A percentile compares a stretch with the other conserved stretches of the same genome.
Evolutionary conservation across 768 basidiomycete species (phyloP).

Genomic region (Tylopilus balloui): DNA sequence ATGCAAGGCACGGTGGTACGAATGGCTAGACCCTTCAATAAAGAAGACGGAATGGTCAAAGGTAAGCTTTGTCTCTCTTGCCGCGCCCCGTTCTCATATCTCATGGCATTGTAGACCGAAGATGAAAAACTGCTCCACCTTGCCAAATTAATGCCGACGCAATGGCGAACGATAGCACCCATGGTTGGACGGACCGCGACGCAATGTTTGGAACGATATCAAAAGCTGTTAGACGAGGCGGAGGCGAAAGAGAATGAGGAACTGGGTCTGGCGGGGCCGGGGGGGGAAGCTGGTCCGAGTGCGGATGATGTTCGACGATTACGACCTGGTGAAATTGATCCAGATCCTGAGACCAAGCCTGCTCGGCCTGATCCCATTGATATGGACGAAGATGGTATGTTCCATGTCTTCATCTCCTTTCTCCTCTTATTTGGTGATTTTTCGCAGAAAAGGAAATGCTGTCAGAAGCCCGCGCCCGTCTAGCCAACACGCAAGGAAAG

Average conservation of each 20-base stretch:
- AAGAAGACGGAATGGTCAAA: constrained; percentile 99
- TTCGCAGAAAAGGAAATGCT: constrained; percentile 95
- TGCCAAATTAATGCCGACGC: constrained; percentile 98
- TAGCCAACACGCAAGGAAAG: constrained; percentile 99
- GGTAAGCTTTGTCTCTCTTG: constrained; percentile 36
- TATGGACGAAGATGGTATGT: constrained; percentile 97
- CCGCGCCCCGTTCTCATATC: not conserved
- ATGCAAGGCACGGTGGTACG: constrained; percentile 99
- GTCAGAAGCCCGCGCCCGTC: constrained; percentile 94
- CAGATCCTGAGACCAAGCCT: constrained; percentile 97
- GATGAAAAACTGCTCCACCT: constrained; percentile 98
- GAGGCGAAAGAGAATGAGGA: constrained; percentile 97
- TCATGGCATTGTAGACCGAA: constrained; percentile 59
- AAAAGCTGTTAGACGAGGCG: constrained; percentile 95
- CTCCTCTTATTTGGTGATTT: constrained; percentile 2
- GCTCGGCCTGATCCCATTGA: constrained; percentile 98
- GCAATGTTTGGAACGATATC: constrained; percentile 97
- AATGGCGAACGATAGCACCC: constrained; percentile 99
- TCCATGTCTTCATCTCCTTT: not conserved
- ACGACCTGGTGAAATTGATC: constrained; percentile 95
- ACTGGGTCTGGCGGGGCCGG: constrained; percentile 82
- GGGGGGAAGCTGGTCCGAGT: constrained; percentile 72
- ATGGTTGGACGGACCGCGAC: constrained; percentile 97
- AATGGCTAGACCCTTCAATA: constrained; percentile 99
- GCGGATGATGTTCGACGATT: constrained; percentile 90